Evolutionary conservation across 2,329 filamentous ascomycete genomes (phyloP).

Genomic region (Pseudopithomyces chartarum): DNA sequence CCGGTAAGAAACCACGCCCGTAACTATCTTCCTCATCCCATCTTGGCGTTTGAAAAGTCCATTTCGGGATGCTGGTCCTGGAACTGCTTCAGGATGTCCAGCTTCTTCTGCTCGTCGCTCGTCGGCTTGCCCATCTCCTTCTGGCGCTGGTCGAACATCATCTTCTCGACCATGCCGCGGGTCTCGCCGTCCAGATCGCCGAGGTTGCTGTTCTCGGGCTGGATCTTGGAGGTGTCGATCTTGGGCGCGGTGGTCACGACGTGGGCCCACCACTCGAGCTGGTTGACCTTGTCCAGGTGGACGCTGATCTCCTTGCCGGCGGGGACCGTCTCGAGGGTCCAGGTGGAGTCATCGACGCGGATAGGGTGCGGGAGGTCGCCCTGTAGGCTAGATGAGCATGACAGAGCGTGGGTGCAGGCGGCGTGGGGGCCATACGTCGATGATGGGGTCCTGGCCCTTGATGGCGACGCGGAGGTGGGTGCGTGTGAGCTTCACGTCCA

Average conservation of each 20-base stretch:
- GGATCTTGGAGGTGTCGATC: constrained; percentile 95
- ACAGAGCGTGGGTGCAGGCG: not conserved
- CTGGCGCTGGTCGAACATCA: constrained; percentile 99
- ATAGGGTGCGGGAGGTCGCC: constrained; percentile 84
- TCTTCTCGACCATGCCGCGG: constrained; percentile 98
- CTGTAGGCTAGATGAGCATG: constrained; percentile 52
- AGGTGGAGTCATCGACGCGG: constrained; percentile 84
- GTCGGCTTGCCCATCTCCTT: constrained; percentile 90
- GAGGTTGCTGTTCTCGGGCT: constrained; percentile 88
- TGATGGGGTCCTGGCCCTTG: constrained; percentile 85
- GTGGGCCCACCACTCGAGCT: constrained; percentile 98
- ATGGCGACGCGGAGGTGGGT: constrained; percentile 76
- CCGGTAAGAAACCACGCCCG: too few relatives aligned
- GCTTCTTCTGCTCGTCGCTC: constrained; percentile 94
- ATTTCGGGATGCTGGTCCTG: constrained; percentile 78
- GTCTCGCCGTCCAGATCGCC: constrained; percentile 95
- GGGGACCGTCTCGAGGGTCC: constrained; percentile 78
- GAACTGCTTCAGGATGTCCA: constrained; percentile 88
- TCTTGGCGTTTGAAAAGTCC: constrained; percentile 71
- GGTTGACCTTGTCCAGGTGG: constrained; percentile 93
- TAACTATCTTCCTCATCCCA: constrained; percentile 44
- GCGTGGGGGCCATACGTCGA: constrained; percentile 64
- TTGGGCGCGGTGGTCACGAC: constrained; percentile 84
- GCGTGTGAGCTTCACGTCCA: constrained; percentile 83
- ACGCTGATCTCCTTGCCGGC: constrained; percentile 76